Percentiles rank a stretch among this genome's conserved stretches.
Conservation (phyloP, 495 filamentous ascomycete species). For the Xylaria intraflava region DNA sequence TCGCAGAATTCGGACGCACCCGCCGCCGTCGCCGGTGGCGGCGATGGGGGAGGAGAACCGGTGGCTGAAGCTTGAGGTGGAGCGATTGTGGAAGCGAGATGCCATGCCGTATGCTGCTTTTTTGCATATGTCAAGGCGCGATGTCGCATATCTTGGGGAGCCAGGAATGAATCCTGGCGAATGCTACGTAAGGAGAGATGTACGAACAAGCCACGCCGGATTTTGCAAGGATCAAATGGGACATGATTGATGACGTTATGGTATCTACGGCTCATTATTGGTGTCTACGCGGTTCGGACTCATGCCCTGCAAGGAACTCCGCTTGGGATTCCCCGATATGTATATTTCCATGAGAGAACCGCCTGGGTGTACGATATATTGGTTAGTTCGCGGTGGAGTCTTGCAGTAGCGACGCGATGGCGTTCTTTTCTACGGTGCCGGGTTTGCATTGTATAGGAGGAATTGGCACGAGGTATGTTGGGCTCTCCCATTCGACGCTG, state of each 20-base stretch:
- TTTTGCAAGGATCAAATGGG: background rate
- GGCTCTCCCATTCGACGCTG: background rate
- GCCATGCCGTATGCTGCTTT: too few species aligned
- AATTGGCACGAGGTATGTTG: background rate
- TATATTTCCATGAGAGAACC: background rate
- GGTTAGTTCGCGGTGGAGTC: background rate
- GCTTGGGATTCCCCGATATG: background rate
- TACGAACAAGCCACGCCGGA: background rate
- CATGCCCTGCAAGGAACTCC: background rate
- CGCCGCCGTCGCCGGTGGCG: background rate
- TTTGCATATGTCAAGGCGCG: too few species aligned
- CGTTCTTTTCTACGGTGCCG: background rate
- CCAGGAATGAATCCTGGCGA: background rate
- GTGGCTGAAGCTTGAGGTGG: background rate
- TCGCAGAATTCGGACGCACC: conserved; percentile 2
- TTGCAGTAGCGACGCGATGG: background rate
- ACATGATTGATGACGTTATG: background rate
- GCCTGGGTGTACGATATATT: background rate
- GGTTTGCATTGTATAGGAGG: background rate
- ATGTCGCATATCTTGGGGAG: background rate
- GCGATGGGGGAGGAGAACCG: background rate
- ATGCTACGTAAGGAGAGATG: background rate
- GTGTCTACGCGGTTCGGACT: background rate
- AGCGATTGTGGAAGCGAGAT: background rate
- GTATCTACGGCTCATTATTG: background rate